These are phyloP conservation scores for Gardenia jasminoides DNA, from an alignment of 257 asterid genomes.

Conservation along the genomic window DNA sequence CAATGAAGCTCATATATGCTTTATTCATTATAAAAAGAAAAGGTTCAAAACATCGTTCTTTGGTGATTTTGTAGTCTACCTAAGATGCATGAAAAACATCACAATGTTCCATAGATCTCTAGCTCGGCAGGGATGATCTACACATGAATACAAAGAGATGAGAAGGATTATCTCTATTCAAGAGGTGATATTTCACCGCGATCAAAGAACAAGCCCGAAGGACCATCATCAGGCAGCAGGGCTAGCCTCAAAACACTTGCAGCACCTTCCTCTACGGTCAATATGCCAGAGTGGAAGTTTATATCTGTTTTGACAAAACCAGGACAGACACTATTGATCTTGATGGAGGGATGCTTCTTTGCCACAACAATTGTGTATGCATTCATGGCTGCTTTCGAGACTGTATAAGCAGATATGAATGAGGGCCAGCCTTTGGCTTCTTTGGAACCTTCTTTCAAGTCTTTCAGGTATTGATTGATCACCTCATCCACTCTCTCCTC, in stretches of 20 bases:
- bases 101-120: too few relatives aligned
- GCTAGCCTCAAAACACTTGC: constrained; percentile 8
- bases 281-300: not conserved
- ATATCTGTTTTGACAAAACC: constrained; percentile 21
- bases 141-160: too few relatives aligned
- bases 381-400: constrained; percentile 55
- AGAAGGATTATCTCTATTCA: not conserved
- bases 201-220: constrained; percentile 9
- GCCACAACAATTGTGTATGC: constrained; percentile 58
- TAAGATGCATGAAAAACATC: too few relatives aligned
- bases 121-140: too few relatives aligned
- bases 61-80: too few relatives aligned
- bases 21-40: too few relatives aligned
- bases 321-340: constrained; percentile 32
- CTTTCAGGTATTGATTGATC: constrained; percentile 41
- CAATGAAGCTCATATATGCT: too few relatives aligned
- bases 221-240: constrained; percentile 9
- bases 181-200: not conserved
- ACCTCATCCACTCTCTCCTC: constrained; percentile 52
- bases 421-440: constrained; percentile 56
- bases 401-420: constrained; percentile 15
- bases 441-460: constrained; percentile 37
- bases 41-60: too few relatives aligned
- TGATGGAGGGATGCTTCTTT: constrained; percentile 28
- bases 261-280: constrained; percentile 16